A percentile compares a stretch with the other conserved stretches of the same genome.
Evolutionary conservation across 305 asterid species (phyloP).

Genomic region (Fraxinus velutina): DNA sequence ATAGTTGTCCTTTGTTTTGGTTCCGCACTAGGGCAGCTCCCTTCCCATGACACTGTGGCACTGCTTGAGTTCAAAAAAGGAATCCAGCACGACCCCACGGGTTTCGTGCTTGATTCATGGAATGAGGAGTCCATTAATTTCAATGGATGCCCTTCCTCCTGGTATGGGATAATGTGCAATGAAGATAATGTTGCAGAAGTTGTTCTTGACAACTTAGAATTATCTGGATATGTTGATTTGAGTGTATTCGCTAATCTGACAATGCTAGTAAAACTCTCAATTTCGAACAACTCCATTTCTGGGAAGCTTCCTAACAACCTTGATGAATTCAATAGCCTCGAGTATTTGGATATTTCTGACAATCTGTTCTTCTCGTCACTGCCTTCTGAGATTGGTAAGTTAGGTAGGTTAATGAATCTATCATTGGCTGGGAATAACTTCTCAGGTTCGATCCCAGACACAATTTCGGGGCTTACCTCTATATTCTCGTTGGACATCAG

Average conservation of each 20-base stretch:
- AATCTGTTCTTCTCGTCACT: conserved; percentile 62
- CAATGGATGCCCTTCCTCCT: conserved; percentile 92
- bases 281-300: conserved; percentile 68
- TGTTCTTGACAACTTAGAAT: conserved; percentile 68
- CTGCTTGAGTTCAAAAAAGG: conserved; percentile 19
- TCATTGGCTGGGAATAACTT: conserved; percentile 84
- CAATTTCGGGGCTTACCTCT: conserved; percentile 57
- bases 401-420: conserved; percentile 57
- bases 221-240: conserved; percentile 67
- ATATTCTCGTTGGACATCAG: conserved; percentile 70
- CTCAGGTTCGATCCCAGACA: conserved; percentile 67
- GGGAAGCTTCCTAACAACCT: conserved; percentile 58
- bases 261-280: conserved; percentile 77
- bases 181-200: conserved; percentile 84
- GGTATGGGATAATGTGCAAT: conserved; percentile 93
- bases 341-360: conserved; percentile 71
- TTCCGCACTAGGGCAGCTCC: conserved; percentile 35
- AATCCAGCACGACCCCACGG: conserved; percentile 18
- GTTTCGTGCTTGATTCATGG: conserved; percentile 14
- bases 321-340: conserved; percentile 60
- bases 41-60: conserved; percentile 77
- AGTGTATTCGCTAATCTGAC: conserved; percentile 68
- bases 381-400: conserved; percentile 63
- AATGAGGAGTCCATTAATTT: conserved; percentile 14
- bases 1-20: background rate